These are phyloP conservation scores for Lasiodiplodia citricola DNA, from an alignment of 2,329 filamentous ascomycete species.

Conservation along the genomic window DNA sequence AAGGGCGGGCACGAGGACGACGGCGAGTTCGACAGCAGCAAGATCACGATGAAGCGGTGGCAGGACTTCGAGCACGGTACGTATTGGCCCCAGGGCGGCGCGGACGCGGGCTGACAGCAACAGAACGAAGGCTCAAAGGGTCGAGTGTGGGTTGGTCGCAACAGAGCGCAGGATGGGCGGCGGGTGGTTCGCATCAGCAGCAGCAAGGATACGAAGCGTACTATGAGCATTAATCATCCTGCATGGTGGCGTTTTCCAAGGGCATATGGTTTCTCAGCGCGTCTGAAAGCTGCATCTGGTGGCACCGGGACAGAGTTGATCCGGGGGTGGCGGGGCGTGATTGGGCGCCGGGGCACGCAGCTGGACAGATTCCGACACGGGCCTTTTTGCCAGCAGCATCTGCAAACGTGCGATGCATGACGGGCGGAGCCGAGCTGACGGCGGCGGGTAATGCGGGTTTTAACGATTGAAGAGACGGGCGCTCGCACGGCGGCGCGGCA, in stretches of 20 bases:
- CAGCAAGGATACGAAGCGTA: constrained; percentile 47
- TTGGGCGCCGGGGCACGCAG: constrained; percentile 14
- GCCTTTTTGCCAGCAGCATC: constrained; percentile 21
- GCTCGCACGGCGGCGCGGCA: background rate
- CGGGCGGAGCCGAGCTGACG: constrained; percentile 27
- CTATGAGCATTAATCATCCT: constrained; percentile 41
- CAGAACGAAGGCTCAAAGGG: constrained; percentile 51
- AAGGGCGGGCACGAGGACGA: constrained; percentile 86
- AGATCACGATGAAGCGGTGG: constrained; percentile 99
- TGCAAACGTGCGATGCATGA: constrained; percentile 24
- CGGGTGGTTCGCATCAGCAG: constrained; percentile 36
- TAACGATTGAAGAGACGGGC: background rate
- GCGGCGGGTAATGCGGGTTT: constrained; percentile 23
- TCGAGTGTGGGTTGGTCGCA: constrained; percentile 42
- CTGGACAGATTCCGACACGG: constrained; percentile 22
- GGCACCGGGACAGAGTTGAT: constrained; percentile 20
- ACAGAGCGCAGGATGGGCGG: constrained; percentile 34
- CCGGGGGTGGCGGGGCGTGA: background rate
- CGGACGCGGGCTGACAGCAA: constrained; percentile 35
- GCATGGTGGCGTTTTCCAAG: constrained; percentile 24
- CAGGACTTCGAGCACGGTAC: constrained; percentile 86
- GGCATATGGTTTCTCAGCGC: constrained; percentile 17
- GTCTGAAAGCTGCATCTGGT: constrained; percentile 19
- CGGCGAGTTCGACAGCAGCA: constrained; percentile 96
- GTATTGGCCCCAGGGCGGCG: constrained; percentile 24